A percentile compares a stretch with the other conserved stretches of the same genome.
These are phyloP conservation scores for Penicillium concentricum DNA, from an alignment of 2,329 filamentous ascomycete genomes.

Conservation along the genomic window DNA sequence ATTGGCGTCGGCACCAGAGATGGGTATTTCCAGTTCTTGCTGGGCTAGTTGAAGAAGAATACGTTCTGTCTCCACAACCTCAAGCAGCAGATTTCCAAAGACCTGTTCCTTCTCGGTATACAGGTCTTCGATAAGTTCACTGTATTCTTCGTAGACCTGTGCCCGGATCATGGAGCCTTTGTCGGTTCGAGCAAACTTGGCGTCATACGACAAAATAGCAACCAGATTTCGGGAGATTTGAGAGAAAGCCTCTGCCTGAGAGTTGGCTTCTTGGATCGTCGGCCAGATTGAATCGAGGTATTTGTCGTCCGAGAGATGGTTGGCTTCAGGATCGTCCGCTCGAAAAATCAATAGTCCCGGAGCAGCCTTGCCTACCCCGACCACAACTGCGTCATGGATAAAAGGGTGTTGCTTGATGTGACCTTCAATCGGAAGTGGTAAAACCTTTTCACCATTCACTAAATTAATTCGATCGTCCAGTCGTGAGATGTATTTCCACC, in stretches of 20 bases:
- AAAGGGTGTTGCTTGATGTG: slow-evolving; percentile 32
- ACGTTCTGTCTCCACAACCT: slow-evolving; percentile 31
- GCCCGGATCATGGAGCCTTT: slow-evolving; percentile 56
- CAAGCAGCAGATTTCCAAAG: slow-evolving; percentile 31
- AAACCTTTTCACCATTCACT: slow-evolving; percentile 35
- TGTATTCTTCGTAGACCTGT: slow-evolving; percentile 49
- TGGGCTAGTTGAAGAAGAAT: slow-evolving; percentile 32
- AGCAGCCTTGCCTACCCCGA: slow-evolving; percentile 27
- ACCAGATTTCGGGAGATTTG: slow-evolving; percentile 47
- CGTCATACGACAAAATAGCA: slow-evolving; percentile 32
- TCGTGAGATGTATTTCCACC: slow-evolving; percentile 36
- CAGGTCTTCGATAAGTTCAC: slow-evolving; percentile 42
- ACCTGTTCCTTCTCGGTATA: slow-evolving; percentile 23
- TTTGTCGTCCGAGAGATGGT: slow-evolving; percentile 29
- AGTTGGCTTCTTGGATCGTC: slow-evolving; percentile 40
- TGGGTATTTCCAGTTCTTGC: slow-evolving; percentile 33
- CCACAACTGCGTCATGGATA: slow-evolving; percentile 33
- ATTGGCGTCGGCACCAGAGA: slow-evolving; percentile 35
- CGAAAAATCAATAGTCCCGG: slow-evolving; percentile 33
- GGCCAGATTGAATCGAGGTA: slow-evolving; percentile 42
- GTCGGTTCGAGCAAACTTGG: slow-evolving; percentile 51
- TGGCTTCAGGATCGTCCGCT: slow-evolving; percentile 19
- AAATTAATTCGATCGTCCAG: slow-evolving; percentile 36
- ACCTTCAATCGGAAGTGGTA: slow-evolving; percentile 35
- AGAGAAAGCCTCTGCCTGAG: slow-evolving; percentile 43